phyloP scores from a whole-genome alignment of 306 rosid species.

The Sindora glabra region DNA sequence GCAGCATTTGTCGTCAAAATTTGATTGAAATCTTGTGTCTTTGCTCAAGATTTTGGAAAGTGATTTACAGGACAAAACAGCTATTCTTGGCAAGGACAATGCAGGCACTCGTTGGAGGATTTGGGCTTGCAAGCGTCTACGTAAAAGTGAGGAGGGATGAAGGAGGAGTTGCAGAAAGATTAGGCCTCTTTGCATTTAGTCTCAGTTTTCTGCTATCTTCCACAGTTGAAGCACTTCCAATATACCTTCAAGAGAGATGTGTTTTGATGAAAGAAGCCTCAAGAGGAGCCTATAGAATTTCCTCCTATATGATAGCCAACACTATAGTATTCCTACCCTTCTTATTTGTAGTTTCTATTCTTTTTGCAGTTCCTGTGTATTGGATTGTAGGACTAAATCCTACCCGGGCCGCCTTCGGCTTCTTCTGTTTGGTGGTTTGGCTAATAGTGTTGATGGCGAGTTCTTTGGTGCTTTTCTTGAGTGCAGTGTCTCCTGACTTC shows the following conservation, averaged over 20 bases:
- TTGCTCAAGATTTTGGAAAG: constrained; percentile 80
- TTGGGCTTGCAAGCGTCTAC: constrained; percentile 75
- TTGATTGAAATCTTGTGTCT: constrained; percentile 61
- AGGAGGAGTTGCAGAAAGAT: constrained; percentile 62
- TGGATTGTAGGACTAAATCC: constrained; percentile 93
- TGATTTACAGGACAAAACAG: constrained; percentile 83
- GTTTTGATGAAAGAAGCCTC: constrained; percentile 89
- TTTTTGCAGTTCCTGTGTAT: constrained; percentile 66
- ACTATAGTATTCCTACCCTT: constrained; percentile 74
- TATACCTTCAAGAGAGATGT: constrained; percentile 74
- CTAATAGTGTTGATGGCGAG: constrained; percentile 85
- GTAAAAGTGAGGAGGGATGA: constrained; percentile 56
- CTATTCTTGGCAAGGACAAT: constrained; percentile 71
- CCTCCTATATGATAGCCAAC: constrained; percentile 85
- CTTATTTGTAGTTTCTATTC: constrained; percentile 59
- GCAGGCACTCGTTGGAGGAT: constrained; percentile 89
- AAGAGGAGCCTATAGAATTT: constrained; percentile 67
- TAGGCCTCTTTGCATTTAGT: constrained; percentile 83
- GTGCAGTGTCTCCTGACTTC: constrained; percentile 84
- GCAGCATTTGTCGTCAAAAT: constrained; percentile 2
- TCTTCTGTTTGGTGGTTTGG: constrained; percentile 80
- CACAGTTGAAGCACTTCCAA: constrained; percentile 86
- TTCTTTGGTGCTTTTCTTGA: constrained; percentile 71
- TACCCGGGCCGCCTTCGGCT: constrained; percentile 46
- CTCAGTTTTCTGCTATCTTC: constrained; percentile 84